phyloP scores from a whole-genome alignment of 495 filamentous ascomycete genomes.

The Annulohypoxylon stygium region DNA sequence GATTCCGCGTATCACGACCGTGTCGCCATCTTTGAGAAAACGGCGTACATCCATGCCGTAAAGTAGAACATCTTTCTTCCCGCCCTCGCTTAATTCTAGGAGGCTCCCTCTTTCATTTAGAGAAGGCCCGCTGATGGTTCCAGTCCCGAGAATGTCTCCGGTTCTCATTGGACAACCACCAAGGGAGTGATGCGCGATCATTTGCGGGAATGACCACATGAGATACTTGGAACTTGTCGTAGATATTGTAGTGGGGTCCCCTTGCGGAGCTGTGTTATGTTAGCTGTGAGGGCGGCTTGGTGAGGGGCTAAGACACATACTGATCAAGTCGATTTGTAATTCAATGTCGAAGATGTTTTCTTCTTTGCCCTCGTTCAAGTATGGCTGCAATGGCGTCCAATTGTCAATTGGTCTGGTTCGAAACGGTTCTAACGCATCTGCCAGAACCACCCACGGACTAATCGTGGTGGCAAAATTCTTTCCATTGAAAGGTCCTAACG shows the following conservation, averaged over 20 bases:
- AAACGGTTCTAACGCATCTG: conserved; percentile 84
- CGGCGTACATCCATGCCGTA: conserved; percentile 76
- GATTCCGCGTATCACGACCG: conserved; percentile 75
- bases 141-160: conserved; percentile 89
- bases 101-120: conserved; percentile 75
- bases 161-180: conserved; percentile 85
- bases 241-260: conserved; percentile 73
- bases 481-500: conserved; percentile 86
- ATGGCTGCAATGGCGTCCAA: conserved; percentile 72
- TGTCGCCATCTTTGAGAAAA: conserved; percentile 90
- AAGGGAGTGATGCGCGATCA: conserved; percentile 92
- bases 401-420: conserved; percentile 70
- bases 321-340: conserved; percentile 79
- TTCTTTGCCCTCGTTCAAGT: conserved; percentile 74
- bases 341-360: conserved; percentile 79
- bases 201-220: conserved; percentile 92
- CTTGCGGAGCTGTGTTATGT: conserved; percentile 64
- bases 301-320: conserved; percentile 54
- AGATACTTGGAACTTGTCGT: conserved; percentile 77
- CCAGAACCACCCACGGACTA: conserved; percentile 87
- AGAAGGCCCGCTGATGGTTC: conserved; percentile 86
- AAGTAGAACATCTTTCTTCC: conserved; percentile 75
- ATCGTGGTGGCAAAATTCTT: conserved; percentile 97
- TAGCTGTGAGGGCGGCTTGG: not conserved
- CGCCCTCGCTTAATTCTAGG: conserved; percentile 79